Evolutionary conservation across 805 yeast genomes (phyloP).

Genomic region (Candida nitratophila): DNA sequence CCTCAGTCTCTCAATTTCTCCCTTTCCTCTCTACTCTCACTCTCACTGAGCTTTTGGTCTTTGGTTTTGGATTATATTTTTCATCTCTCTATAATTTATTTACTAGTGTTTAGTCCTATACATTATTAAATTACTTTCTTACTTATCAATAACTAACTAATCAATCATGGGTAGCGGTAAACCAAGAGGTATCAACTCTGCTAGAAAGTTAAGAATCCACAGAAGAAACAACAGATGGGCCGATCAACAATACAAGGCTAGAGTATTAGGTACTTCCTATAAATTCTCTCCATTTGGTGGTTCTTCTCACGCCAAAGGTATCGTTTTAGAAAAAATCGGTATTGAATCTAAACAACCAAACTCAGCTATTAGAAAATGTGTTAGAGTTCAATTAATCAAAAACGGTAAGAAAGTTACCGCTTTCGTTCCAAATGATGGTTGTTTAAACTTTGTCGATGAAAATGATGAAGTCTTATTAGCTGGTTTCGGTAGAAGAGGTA

Average conservation of each 20-base stretch:
- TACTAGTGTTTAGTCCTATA: no score
- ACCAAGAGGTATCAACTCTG: conserved; percentile 99
- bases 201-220: conserved; percentile 99
- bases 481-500: conserved; percentile 99
- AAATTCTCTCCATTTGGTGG: conserved; percentile 99
- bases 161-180: conserved; percentile 94
- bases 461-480: conserved; percentile 99
- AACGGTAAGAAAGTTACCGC: conserved; percentile 99
- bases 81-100: background rate
- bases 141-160: background rate
- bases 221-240: conserved; percentile 99
- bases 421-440: conserved; percentile 99
- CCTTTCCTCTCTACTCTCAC: no score
- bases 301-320: conserved; percentile 99
- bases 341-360: conserved; percentile 99
- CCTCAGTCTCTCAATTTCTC: background rate
- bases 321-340: conserved; percentile 98
- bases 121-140: no score
- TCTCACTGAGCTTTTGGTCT: no score
- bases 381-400: conserved; percentile 99
- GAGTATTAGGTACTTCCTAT: conserved; percentile 99
- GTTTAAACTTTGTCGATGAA: conserved; percentile 99
- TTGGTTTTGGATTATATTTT: no score
- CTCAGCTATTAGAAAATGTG: conserved; percentile 99
- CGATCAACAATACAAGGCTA: conserved; percentile 94